Base-by-base conservation (phyloP, 768 basidiomycete species). In the Lactarius vividus region DNA sequence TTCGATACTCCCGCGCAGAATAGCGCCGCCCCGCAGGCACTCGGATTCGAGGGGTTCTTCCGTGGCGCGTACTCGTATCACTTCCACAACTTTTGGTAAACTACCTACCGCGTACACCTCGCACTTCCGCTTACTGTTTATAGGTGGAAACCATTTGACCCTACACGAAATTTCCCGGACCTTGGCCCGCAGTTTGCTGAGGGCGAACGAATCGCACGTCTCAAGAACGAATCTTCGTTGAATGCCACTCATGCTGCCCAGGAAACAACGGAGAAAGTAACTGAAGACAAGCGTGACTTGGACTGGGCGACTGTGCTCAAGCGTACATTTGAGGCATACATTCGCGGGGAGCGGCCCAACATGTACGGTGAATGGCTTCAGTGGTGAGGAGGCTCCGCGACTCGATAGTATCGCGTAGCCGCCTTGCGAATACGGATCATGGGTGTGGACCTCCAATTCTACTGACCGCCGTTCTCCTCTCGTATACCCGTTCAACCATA, bases 91-190 rank as follows among this genome's bases (percentile, higher is more conserved):
- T 92, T 85, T 77, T 95, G 94, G 94, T 91, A 62, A 61, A 85
- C 74, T 15, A 15, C 31, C 26, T 40, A 18, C 29, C 46, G 10
- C 4, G 26, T 5, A n/a, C 42, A 8, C 3, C 55, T 61, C 28
- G 44, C 66, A 57, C 13, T 49, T 39, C 42, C 16, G 53, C 59
- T 58, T 55, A 15, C 18, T 46, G 42, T 65, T 20, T 28, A 15
- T 70, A 96, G 95, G 95, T 97, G 96, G 96, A 88, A 90, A 69
- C 92, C 96, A 5, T 97, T 98, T 71, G 96, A 99, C 76, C 84
- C 91, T 0, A 77, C 85, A 9, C 88, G 96, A n/a, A 96, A 98
- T 74, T 98, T 88, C 87, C 96, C 96, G 2, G 96, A 98, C 73
- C 84, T 98, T 31, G 96, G 96, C 1, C 79, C 84, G 13, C 84